Conservation (phyloP, 176 grass and related monocot genomes). For the Paspalum notatum region DNA sequence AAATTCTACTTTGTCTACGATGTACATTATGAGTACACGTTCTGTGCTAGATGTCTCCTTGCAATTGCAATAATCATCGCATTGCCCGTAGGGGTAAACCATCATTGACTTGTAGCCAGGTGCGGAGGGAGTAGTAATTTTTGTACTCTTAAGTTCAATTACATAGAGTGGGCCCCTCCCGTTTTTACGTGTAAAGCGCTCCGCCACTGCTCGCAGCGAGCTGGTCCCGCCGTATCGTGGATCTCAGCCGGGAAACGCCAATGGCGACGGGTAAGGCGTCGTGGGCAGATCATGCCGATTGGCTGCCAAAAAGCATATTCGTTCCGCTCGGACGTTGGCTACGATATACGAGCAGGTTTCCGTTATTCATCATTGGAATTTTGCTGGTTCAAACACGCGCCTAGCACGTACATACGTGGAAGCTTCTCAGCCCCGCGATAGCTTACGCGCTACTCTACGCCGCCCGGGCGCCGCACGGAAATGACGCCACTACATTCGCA, state of each 20-base stretch:
- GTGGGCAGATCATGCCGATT: background rate
- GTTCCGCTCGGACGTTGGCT: background rate
- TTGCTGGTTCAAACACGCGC: constrained; percentile 34
- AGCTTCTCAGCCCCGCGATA: background rate
- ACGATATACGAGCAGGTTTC: background rate
- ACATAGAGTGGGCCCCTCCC: too few species aligned
- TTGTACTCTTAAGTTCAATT: too few species aligned
- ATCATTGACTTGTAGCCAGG: too few species aligned
- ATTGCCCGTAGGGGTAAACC: background rate
- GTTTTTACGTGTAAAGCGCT: too few species aligned
- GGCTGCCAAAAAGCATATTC: background rate
- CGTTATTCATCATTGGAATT: background rate
- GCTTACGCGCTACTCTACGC: background rate
- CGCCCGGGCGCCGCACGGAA: background rate
- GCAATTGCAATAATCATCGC: background rate
- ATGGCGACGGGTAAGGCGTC: background rate
- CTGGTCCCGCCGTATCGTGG: too few species aligned
- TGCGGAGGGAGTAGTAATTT: too few species aligned
- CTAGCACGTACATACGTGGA: constrained; percentile 1
- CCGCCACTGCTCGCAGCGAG: too few species aligned
- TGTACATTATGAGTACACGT: too few species aligned
- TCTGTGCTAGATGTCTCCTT: too few species aligned
- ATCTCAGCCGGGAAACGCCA: background rate
- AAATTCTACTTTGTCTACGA: too few species aligned
- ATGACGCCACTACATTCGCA: constrained; percentile 13